Evolutionary conservation across 768 basidiomycete genomes (phyloP).

Genomic region (Boletus rex-veris): DNA sequence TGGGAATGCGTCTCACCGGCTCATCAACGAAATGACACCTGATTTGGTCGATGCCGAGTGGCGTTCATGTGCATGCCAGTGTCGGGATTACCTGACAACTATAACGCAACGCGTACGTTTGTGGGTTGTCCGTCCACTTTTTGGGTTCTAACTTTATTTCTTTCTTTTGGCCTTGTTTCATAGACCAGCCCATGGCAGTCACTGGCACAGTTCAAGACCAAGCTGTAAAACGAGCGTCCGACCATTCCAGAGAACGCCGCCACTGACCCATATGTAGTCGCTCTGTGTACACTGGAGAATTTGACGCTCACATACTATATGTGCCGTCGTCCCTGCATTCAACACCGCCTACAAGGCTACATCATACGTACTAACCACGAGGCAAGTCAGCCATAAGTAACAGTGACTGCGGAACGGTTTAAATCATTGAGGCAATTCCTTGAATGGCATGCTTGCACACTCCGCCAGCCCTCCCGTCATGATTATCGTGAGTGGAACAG

Average conservation of each 20-base stretch:
- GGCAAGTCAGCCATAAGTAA: too few relatives aligned
- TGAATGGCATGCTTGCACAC: too few relatives aligned
- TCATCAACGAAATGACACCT: slow-evolving; percentile 71
- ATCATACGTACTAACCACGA: too few relatives aligned
- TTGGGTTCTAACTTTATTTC: not conserved
- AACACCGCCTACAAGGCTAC: too few relatives aligned
- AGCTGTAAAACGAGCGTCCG: slow-evolving; percentile 5
- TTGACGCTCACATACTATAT: not conserved
- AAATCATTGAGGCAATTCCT: too few relatives aligned
- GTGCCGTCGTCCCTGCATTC: not conserved
- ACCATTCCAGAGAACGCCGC: not conserved
- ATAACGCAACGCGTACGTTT: slow-evolving; percentile 32
- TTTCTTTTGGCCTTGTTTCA: not conserved
- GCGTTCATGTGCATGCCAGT: slow-evolving; percentile 23
- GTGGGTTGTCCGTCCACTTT: not conserved
- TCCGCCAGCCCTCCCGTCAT: too few relatives aligned
- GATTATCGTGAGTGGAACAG: too few relatives aligned
- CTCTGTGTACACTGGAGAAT: not conserved
- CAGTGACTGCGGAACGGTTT: too few relatives aligned
- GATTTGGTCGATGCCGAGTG: slow-evolving; percentile 79
- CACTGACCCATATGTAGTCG: not conserved
- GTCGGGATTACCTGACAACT: slow-evolving; percentile 31
- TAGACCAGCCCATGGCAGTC: slow-evolving; percentile 28
- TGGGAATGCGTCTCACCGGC: slow-evolving; percentile 88
- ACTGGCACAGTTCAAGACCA: slow-evolving; percentile 25